Conservation (phyloP, 1,139 yeast species). For the Torulaspora pretoriensis region DNA sequence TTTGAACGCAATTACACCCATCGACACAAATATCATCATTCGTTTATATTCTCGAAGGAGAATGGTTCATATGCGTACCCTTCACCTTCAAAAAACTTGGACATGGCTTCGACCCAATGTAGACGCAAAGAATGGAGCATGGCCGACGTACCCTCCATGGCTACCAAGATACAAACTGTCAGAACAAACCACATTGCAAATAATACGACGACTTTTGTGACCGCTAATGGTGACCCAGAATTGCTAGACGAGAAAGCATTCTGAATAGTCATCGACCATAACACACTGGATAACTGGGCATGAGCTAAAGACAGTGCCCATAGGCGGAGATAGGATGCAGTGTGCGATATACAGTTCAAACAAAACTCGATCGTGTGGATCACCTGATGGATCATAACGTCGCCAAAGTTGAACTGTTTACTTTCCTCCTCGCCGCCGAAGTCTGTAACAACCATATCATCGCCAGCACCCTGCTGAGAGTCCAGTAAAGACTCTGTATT, state of each 20-base stretch:
- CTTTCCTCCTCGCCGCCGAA: conserved; percentile 42
- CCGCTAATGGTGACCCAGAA: conserved; percentile 37
- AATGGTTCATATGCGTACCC: conserved; percentile 70
- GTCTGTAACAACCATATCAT: conserved; percentile 32
- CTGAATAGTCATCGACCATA: conserved; percentile 75
- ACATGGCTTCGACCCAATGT: conserved; percentile 88
- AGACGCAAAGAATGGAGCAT: conserved; percentile 80
- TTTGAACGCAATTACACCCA: background rate
- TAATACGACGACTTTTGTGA: conserved; percentile 39
- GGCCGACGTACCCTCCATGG: conserved; percentile 86
- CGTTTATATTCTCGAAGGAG: conserved; percentile 41
- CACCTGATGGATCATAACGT: conserved; percentile 73
- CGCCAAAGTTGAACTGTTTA: conserved; percentile 58
- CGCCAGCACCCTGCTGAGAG: conserved; percentile 31
- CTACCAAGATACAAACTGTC: conserved; percentile 67
- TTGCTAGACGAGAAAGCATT: conserved; percentile 45
- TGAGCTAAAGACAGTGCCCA: conserved; percentile 81
- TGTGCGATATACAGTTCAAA: conserved; percentile 72
- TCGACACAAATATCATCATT: conserved; percentile 5
- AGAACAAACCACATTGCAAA: conserved; percentile 78
- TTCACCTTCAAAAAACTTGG: conserved; percentile 80
- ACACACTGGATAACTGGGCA: conserved; percentile 68
- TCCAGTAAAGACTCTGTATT: conserved; percentile 37
- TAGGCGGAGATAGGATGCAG: conserved; percentile 71
- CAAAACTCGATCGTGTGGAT: conserved; percentile 79